Evolutionary conservation across 257 asterid genomes (phyloP).

Genomic region (Leonotis leonurus): DNA sequence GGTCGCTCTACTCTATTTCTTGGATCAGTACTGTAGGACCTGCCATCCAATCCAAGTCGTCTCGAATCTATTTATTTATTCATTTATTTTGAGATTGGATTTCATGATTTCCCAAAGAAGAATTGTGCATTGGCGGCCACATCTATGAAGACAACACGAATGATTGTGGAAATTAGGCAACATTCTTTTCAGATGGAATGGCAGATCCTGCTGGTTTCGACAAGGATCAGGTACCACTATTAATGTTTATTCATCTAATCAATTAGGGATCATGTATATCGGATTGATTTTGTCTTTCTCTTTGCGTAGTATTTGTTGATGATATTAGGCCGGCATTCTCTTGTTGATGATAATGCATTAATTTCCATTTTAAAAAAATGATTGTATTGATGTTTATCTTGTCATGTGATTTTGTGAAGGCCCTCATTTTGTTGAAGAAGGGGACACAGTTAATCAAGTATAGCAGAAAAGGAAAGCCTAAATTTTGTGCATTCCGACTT

Average conservation of each 20-base stretch:
- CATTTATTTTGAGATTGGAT: conserved; percentile 13
- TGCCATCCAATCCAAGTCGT: too few relatives aligned
- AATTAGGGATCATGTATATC: too few relatives aligned
- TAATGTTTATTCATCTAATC: not conserved
- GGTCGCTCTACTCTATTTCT: too few relatives aligned
- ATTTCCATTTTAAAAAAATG: not conserved
- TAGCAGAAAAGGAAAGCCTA: conserved; percentile 96
- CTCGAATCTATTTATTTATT: not conserved
- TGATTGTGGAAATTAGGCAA: conserved; percentile 52
- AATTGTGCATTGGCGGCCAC: conserved; percentile 36
- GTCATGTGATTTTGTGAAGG: conserved; percentile 35
- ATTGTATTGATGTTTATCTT: not conserved
- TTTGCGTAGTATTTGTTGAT: not conserved
- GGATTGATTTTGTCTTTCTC: not conserved
- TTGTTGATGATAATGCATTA: too few relatives aligned
- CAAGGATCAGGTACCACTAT: conserved; percentile 54
- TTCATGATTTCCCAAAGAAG: conserved; percentile 50
- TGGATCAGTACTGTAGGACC: too few relatives aligned
- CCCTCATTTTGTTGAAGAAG: conserved; percentile 79
- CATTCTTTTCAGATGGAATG: conserved; percentile 95
- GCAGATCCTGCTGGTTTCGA: conserved; percentile 92
- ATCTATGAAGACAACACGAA: conserved; percentile 59
- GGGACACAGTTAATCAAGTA: conserved; percentile 92
- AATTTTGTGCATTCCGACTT: conserved; percentile 85
- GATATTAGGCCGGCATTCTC: too few relatives aligned